Percentiles rank a stretch among this genome's conserved stretches.
Conservation (phyloP, 2,329 filamentous ascomycete genomes). For the Paradendryphiella salina region DNA sequence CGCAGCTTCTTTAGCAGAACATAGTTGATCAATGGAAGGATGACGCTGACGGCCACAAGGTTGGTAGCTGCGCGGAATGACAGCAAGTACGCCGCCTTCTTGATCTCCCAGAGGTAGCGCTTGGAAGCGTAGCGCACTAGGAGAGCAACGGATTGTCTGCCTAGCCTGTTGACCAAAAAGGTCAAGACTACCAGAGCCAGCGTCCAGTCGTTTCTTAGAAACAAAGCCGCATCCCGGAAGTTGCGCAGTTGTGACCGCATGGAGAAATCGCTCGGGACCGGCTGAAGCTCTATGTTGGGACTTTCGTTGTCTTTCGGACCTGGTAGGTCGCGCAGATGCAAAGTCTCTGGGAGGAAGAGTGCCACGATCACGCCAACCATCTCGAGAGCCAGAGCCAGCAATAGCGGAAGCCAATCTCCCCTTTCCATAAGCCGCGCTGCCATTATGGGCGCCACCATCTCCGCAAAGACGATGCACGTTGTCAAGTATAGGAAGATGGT, state of each 20-base stretch:
- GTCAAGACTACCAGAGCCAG: constrained; percentile 50
- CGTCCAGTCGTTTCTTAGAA: constrained; percentile 48
- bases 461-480: constrained; percentile 39
- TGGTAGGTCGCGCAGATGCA: constrained; percentile 41
- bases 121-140: constrained; percentile 58
- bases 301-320: constrained; percentile 26
- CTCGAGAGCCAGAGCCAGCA: constrained; percentile 38
- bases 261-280: constrained; percentile 23
- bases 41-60: constrained; percentile 52
- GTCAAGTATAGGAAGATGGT: constrained; percentile 36
- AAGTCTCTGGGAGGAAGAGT: constrained; percentile 41
- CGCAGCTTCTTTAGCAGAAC: constrained; percentile 45
- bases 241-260: constrained; percentile 38
- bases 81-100: constrained; percentile 47
- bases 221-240: constrained; percentile 46
- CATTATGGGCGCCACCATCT: constrained; percentile 43
- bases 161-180: constrained; percentile 55
- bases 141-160: constrained; percentile 53
- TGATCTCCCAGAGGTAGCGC: constrained; percentile 55
- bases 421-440: constrained; percentile 39
- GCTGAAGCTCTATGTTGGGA: constrained; percentile 23
- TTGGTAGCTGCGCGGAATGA: constrained; percentile 55
- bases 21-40: constrained; percentile 50
- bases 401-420: constrained; percentile 40
- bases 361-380: constrained; percentile 31